These are phyloP conservation scores for Forsythia suspensa DNA, from an alignment of 257 asterid genomes.

Conservation along the genomic window DNA sequence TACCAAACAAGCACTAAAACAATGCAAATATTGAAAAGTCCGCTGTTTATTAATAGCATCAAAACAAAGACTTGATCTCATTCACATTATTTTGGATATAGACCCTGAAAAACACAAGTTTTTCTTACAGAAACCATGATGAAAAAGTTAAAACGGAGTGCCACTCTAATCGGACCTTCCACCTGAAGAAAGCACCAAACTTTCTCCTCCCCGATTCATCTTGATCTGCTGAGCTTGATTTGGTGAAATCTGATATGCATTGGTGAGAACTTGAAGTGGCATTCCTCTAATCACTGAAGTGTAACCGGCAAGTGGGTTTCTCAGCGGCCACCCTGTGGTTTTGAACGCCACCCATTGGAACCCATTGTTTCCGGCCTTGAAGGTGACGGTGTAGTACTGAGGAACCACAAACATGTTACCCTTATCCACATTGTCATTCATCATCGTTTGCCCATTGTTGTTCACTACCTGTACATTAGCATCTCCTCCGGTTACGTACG, in stretches of 20 bases:
- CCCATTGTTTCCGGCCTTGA: conserved; percentile 50
- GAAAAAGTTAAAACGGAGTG: too few species aligned
- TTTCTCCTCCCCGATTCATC: conserved; percentile 61
- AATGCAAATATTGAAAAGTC: too few species aligned
- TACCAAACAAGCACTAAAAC: too few species aligned
- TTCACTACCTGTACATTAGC: conserved; percentile 55
- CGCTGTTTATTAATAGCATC: too few species aligned
- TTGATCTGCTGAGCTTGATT: conserved; percentile 50
- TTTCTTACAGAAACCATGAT: too few species aligned
- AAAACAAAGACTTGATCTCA: too few species aligned
- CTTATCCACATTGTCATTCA: conserved; percentile 57
- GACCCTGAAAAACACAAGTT: too few species aligned
- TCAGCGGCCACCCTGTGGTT: conserved; percentile 59
- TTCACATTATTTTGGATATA: too few species aligned
- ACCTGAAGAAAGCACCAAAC: conserved; percentile 47
- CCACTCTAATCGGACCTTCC: too few species aligned
- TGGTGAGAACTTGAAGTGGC: conserved; percentile 62
- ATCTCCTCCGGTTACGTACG: conserved; percentile 61
- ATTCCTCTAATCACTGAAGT: conserved; percentile 65
- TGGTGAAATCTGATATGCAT: conserved; percentile 56
- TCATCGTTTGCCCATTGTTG: conserved; percentile 46
- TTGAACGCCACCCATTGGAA: conserved; percentile 61
- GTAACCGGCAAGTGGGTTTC: conserved; percentile 58
- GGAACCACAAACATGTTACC: conserved; percentile 80
- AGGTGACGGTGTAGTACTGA: conserved; percentile 48